A percentile compares a stretch with the other conserved stretches of the same genome.
These are phyloP conservation scores for Cercospora canescens DNA, from an alignment of 2,329 filamentous ascomycete genomes.

Conservation along the genomic window DNA sequence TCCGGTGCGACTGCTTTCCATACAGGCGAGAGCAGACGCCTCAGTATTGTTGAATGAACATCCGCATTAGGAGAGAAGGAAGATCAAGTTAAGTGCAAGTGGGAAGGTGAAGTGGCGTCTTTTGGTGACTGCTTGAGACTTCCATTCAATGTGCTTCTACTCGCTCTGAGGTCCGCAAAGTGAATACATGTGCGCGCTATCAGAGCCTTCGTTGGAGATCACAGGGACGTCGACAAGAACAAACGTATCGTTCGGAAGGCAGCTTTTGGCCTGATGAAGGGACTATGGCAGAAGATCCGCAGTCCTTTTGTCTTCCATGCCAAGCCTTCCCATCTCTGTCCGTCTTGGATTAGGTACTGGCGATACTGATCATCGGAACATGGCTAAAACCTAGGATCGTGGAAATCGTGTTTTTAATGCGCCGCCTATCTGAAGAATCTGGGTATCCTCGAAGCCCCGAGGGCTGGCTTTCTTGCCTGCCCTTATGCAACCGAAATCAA, in stretches of 20 bases:
- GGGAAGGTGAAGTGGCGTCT: not conserved
- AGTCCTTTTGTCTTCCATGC: not conserved
- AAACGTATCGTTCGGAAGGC: too few relatives aligned
- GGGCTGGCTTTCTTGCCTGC: not conserved
- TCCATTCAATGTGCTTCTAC: not conserved
- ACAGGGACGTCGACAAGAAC: not conserved
- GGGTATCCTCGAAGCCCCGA: constrained; percentile 1
- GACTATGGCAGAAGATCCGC: not conserved
- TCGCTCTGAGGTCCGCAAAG: not conserved
- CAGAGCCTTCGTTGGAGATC: not conserved
- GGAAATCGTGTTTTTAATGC: not conserved
- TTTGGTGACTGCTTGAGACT: not conserved
- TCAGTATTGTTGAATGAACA: too few relatives aligned
- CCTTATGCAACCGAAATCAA: constrained; percentile 7
- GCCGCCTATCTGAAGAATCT: constrained; percentile 4
- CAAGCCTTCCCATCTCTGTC: not conserved
- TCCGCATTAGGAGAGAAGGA: too few relatives aligned
- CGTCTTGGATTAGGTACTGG: not conserved
- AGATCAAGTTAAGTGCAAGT: too few relatives aligned
- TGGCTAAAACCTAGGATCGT: not conserved
- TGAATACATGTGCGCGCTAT: not conserved
- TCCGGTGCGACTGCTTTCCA: too few relatives aligned
- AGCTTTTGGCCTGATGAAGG: too few relatives aligned
- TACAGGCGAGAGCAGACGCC: too few relatives aligned
- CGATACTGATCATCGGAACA: not conserved